Base-by-base conservation (phyloP, 2,329 filamentous ascomycete species). In the Hymenoscyphus fructigenus region DNA sequence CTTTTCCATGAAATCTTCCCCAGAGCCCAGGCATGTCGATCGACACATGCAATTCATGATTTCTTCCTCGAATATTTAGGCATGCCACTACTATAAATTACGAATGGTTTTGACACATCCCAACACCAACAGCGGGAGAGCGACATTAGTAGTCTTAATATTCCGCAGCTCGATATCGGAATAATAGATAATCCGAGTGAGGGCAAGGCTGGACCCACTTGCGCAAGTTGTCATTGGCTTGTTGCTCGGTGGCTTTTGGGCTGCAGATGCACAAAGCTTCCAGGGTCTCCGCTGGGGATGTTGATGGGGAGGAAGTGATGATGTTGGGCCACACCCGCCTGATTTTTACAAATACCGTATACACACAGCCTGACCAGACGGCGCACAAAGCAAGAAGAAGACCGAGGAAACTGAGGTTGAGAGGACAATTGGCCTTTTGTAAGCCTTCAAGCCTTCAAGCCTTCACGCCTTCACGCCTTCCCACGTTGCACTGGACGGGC, bases 171-270 rank as follows among this genome's bases (percentile, higher is more conserved):
- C 29, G 29, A 32, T 5, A 20, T n/a, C 17, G n/a, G n/a, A 50
- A 20, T 50, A 50, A 23, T 20, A 10, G 10, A 50, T 9, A 23
- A 36, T 15, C 20, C 29, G 29, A 23, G 5, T 0, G 9, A n/a
- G 15, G 14, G 41, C n/a, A 44, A 20, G 41, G 44, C 44, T n/a
- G n/a, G 44, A 14, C 44, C 44, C 44, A 50, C 44, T 23, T 50
- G 44, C n/a, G 44, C 44, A 50, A 50, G 44, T 50, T 50, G n/a
- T 50, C 44, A 50, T 50, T 50, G 44, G 44, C n/a, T 10, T 20
- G n/a, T n/a, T 14, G 5, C 20, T 50, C 6, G 17, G 44, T 50
- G 44, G 44, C 44, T 50, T 20, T 50, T 20, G 44, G 44, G 44
- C 44, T 50, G 44, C 44, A 50, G n/a, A n/a, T 44, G 41, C 44